phyloP scores from a whole-genome alignment of 495 filamentous ascomycete species.

The Hyaloscypha hepaticicola region DNA sequence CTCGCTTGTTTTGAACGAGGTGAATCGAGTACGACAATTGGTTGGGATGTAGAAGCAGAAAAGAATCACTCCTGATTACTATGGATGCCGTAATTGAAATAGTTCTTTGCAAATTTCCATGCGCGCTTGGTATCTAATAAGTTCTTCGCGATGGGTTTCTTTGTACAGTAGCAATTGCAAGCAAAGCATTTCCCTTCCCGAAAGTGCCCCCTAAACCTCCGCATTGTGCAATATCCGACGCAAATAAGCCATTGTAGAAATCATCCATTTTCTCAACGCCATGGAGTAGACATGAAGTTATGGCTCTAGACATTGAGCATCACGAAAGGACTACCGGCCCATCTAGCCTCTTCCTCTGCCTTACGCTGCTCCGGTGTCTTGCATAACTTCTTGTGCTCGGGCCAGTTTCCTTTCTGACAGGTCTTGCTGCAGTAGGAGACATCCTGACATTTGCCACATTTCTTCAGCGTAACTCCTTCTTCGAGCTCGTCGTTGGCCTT shows the following conservation, averaged over 20 bases:
- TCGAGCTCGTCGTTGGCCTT: background rate
- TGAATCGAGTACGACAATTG: too few species aligned
- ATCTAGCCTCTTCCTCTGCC: background rate
- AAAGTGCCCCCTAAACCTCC: too few species aligned
- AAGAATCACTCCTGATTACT: too few species aligned
- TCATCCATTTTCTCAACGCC: background rate
- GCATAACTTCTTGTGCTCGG: constrained; percentile 16
- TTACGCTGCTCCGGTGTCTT: constrained; percentile 11
- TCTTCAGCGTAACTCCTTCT: constrained; percentile 11
- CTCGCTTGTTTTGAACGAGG: too few species aligned
- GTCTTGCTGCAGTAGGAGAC: constrained; percentile 10
- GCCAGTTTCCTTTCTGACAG: constrained; percentile 15
- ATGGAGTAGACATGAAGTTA: background rate
- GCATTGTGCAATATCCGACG: background rate
- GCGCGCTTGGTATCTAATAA: too few species aligned
- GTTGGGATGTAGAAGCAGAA: too few species aligned
- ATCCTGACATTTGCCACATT: constrained; percentile 14
- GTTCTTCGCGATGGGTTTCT: too few species aligned
- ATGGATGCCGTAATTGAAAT: too few species aligned
- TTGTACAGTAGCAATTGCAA: too few species aligned
- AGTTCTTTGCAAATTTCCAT: too few species aligned
- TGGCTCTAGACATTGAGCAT: constrained; percentile 1
- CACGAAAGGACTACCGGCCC: background rate
- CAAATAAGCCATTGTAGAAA: background rate
- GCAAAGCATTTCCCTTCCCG: too few species aligned